Base-by-base conservation (phyloP, 345 rosid genomes). In the Brassica nigra region DNA sequence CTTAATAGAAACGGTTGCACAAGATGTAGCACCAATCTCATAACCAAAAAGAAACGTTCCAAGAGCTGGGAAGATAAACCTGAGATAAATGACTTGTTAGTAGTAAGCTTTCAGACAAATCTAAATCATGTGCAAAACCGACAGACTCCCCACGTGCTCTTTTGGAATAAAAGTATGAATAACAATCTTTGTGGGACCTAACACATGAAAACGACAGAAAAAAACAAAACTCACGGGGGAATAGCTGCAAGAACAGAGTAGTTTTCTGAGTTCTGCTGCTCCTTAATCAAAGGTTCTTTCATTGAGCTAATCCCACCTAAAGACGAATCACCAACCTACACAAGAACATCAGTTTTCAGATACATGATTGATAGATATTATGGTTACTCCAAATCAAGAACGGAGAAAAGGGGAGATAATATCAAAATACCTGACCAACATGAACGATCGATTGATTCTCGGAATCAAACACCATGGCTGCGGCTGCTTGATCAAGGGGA, bases 1-100 rank as follows among this genome's bases (percentile, higher is more conserved):
- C 98, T 84, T 79, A 18, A 95, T 77, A 61, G 94, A 86, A 66
- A 95, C 88, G 71, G 88, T 90, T 8, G 99, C 98, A 84, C 96
- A 93, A 23, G 99, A 95, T 0, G 99, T 95, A 54, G 98, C 80
- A 67, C 99, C 98, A 84, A 95, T 95, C 69, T 95, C 99, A 78
- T 93, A 95, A 69, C 99, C 99, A 87, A 89, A 95, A 18, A 95
- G 88, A 37, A 93, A 83, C 4, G 98, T 93, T 49, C 99, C 99
- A 75, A 95, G 87, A 77, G 99, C 99, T 16, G 99, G 99, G 84
- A 95, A 95, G 20, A 95, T 78, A 87, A 95, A 95, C 80, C 99
- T 95, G 86, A 62, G 87, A 87, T 74, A 62, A 78, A 71, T 55
- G 42, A 71, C 67, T 29, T 33, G 14, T 52, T 76, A 23, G 27